phyloP scores from a whole-genome alignment of 306 rosid species.

The Quercus gilva region DNA sequence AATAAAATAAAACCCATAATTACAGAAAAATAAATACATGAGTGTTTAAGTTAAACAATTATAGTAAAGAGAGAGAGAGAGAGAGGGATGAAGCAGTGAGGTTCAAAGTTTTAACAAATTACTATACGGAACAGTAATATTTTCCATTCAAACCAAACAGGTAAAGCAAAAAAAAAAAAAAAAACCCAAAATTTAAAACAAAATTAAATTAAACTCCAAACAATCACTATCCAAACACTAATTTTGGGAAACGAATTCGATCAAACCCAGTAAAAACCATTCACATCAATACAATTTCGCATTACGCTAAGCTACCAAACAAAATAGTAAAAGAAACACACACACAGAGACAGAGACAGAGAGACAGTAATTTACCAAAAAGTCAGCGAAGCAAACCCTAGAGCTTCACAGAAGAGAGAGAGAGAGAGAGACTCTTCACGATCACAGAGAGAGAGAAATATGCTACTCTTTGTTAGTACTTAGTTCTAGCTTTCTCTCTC shows the following conservation, averaged over 20 bases:
- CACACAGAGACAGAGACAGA: background rate
- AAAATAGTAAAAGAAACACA: constrained; percentile 3
- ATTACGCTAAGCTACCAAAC: background rate
- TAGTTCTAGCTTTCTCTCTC: constrained; percentile 19
- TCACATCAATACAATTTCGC: constrained; percentile 6
- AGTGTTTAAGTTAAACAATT: background rate
- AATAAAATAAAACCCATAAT: background rate
- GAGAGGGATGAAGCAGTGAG: background rate
- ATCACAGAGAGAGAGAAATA: background rate
- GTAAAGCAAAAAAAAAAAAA: background rate
- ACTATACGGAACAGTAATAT: constrained; percentile 13
- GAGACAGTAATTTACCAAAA: constrained; percentile 32
- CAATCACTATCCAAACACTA: constrained; percentile 9
- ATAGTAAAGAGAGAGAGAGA: background rate
- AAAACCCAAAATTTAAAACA: background rate
- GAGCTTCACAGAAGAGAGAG: background rate
- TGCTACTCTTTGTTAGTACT: constrained; percentile 4
- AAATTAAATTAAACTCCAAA: background rate
- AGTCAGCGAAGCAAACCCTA: constrained; percentile 49
- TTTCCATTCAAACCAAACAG: constrained; percentile 6
- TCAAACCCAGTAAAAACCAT: constrained; percentile 15
- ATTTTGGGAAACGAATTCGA: constrained; percentile 14
- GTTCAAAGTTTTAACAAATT: background rate
- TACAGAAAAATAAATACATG: background rate
- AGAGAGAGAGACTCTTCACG: constrained; percentile 7